A percentile compares a stretch with the other conserved stretches of the same genome.
phyloP scores from a whole-genome alignment of 2,329 filamentous ascomycete species.

The Penicillium oxalicum region DNA sequence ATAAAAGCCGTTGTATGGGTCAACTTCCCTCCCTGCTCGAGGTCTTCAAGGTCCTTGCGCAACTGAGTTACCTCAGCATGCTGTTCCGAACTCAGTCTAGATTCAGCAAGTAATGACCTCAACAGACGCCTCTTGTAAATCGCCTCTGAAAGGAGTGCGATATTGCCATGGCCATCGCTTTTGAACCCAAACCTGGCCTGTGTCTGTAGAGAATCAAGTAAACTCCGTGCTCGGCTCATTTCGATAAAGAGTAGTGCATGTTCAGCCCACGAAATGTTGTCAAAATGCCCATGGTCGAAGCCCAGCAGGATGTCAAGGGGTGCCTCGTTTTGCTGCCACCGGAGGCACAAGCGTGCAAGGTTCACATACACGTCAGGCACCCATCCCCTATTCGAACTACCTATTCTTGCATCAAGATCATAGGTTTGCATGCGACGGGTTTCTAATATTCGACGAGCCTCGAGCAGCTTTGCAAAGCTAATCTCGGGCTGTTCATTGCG shows the following conservation, averaged over 20 bases:
- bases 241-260: slow-evolving; percentile 22
- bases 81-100: slow-evolving; percentile 9
- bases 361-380: slow-evolving; percentile 13
- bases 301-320: slow-evolving; percentile 6
- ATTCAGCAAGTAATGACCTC: slow-evolving; percentile 9
- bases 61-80: slow-evolving; percentile 9
- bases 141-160: slow-evolving; percentile 6
- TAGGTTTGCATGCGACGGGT: slow-evolving; percentile 12
- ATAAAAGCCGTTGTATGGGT: slow-evolving; percentile 17
- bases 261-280: slow-evolving; percentile 15
- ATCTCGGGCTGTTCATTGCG: slow-evolving; percentile 9
- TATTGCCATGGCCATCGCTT: neutral
- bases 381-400: slow-evolving; percentile 7
- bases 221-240: slow-evolving; percentile 16
- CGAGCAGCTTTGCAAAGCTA: slow-evolving; percentile 14
- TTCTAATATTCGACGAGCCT: slow-evolving; percentile 15
- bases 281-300: slow-evolving; percentile 16
- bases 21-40: slow-evolving; percentile 12
- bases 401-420: slow-evolving; percentile 18
- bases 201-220: slow-evolving; percentile 17
- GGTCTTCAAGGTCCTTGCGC: slow-evolving; percentile 7
- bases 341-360: slow-evolving; percentile 15
- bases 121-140: slow-evolving; percentile 15
- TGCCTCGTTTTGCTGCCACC: neutral
- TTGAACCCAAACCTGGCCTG: slow-evolving; percentile 1